phyloP scores from a whole-genome alignment of 176 grass and related monocot genomes.

The Triticum timopheevii region DNA sequence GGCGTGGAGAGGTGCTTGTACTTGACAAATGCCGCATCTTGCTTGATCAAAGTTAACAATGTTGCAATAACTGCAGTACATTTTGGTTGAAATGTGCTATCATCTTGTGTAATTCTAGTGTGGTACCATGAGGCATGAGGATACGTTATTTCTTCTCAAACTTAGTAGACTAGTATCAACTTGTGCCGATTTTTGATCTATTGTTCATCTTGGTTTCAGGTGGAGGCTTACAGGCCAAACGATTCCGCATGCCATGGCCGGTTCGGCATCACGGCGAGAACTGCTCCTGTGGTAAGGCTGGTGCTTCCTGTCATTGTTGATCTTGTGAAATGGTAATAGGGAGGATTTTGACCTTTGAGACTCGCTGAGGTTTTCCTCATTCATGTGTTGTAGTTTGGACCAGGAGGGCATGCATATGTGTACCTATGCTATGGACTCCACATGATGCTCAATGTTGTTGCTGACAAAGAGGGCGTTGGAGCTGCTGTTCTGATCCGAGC shows the following conservation, averaged over 20 bases:
- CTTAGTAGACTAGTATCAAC: not conserved
- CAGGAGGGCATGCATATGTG: constrained; percentile 86
- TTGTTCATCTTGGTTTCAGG: constrained; percentile 31
- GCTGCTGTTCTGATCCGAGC: constrained; percentile 89
- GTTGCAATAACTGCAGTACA: not conserved
- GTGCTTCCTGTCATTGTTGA: not conserved
- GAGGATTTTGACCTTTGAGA: not conserved
- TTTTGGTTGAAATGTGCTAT: not conserved
- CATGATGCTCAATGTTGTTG: constrained; percentile 96
- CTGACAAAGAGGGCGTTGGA: constrained; percentile 73
- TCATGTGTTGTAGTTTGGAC: constrained; percentile 61
- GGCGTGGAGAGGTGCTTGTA: constrained; percentile 39
- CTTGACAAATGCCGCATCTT: not conserved
- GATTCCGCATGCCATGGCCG: constrained; percentile 90
- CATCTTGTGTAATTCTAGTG: not conserved
- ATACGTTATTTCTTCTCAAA: not conserved
- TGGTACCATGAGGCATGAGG: not conserved
- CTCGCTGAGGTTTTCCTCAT: not conserved
- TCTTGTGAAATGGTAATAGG: not conserved
- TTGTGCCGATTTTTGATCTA: not conserved
- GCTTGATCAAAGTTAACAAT: not conserved
- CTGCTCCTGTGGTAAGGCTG: constrained; percentile 65
- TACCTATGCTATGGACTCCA: constrained; percentile 93
- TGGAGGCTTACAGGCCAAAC: constrained; percentile 84
- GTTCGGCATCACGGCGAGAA: constrained; percentile 70